Base-by-base conservation (phyloP, 2,329 filamentous ascomycete genomes). In the Rachicladosporium sp. region DNA sequence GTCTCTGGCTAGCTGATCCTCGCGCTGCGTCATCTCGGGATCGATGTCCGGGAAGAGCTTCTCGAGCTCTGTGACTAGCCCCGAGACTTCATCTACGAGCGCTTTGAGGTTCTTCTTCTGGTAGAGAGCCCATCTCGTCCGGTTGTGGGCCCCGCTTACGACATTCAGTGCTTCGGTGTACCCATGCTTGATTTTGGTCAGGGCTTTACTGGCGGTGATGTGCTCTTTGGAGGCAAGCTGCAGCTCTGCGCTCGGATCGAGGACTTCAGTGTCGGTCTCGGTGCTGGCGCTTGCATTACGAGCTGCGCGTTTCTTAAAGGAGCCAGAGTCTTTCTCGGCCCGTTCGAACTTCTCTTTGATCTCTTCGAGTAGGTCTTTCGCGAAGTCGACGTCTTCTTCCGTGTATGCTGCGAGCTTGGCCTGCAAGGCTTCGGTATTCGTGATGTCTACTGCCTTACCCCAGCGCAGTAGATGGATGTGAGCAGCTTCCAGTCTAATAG, bases 121-220 rank as follows among this genome's bases (percentile, higher is more conserved):
- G 36, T 37, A 37, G 10, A 37, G 12, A 4, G 36, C 36, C 36
- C 36, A 37, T n/a, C 32, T 32, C 4, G 19, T 11, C 4, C 29
- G 29, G 4, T n/a, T 10, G 21, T 13, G 9, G 11, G 10, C 15
- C 9, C 29, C 32, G 2, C 9, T n/a, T 1, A 9, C 19, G 1
- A 15, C 6, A 1, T 12, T 21, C 8, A 37, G 6, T 4, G 13
- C 11, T 6, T 6, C 12, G 2, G 31, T 19, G 10, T 37, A 37
- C 2, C 29, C 21, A 4, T 15, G 11, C 13, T 37, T 37, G 29
- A 37, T 3, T 8, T 32, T 37, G 2, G 6, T 11, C 12, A 31
- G 2, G 15, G 32, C 27, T 10, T 31, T 29, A 10, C 5, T 21
- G 6, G 36, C 13, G 9, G 4, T n/a, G 4, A 21, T 19, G 6